Conservation (phyloP, 2,329 filamentous ascomycete genomes). For the Chaetomiaceae sp. region DNA sequence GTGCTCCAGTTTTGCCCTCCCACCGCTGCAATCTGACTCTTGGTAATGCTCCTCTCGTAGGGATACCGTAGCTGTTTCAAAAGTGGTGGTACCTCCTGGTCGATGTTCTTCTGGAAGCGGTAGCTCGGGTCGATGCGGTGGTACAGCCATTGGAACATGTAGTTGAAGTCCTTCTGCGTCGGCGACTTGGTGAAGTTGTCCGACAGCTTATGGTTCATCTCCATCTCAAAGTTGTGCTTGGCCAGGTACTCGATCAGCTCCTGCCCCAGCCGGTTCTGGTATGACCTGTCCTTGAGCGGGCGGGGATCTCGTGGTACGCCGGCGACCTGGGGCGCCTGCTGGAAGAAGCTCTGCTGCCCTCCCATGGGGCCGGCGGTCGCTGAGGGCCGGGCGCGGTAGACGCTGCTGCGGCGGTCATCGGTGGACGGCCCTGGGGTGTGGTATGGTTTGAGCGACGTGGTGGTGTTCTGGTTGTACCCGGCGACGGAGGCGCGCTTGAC, state of each 20-base stretch:
- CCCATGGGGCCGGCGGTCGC: constrained; percentile 60
- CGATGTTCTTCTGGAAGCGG: constrained; percentile 88
- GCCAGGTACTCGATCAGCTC: constrained; percentile 89
- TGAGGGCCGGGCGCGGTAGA: constrained; percentile 68
- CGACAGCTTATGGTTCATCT: constrained; percentile 92
- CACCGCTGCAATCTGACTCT: constrained; percentile 90
- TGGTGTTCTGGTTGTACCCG: constrained; percentile 51
- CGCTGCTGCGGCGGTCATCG: constrained; percentile 72
- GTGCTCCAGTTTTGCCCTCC: constrained; percentile 97
- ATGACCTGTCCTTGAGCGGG: constrained; percentile 74
- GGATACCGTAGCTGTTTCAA: constrained; percentile 93
- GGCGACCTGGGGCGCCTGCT: constrained; percentile 74
- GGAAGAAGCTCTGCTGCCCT: constrained; percentile 88
- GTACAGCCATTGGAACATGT: constrained; percentile 97
- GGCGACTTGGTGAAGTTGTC: constrained; percentile 89
- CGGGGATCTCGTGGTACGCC: constrained; percentile 83
- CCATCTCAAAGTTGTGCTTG: constrained; percentile 93
- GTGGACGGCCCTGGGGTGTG: constrained; percentile 41
- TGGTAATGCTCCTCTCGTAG: constrained; percentile 92
- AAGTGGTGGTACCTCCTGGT: constrained; percentile 88
- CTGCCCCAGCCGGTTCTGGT: constrained; percentile 77
- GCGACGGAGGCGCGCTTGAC: constrained; percentile 73
- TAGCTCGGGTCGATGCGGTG: constrained; percentile 92
- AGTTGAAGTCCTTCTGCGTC: constrained; percentile 97
- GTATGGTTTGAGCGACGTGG: constrained; percentile 65